Evolutionary conservation across 192 early-diverging fungal species (phyloP), one percentile per base, ranked within the genome.

Genomic region (Mycoemilia scoparia): DNA sequence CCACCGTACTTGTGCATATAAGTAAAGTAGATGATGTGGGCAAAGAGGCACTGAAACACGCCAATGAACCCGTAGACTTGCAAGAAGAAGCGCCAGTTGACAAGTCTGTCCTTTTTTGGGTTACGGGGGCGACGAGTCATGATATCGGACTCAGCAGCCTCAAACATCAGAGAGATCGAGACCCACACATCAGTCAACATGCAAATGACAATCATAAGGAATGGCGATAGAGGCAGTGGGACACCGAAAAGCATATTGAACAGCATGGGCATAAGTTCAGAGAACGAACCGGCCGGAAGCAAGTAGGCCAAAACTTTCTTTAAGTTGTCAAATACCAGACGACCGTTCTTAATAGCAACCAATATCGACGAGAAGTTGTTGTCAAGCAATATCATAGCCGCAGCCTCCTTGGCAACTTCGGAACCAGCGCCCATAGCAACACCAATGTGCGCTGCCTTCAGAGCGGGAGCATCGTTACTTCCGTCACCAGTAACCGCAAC

Each of bases 401-500:
- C 65, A 28, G 70, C 70, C 36, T 68, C 70, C 32, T 59, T 72
- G n/a, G 70, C 67, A 3, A 81, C 74, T 42, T 87, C 81, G 3
- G 70, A 73, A 16, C 81, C 79, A 31, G 57, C 41, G 2, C 71
- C 82, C 57, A 88, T 74, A 25, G 84, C 77, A 30, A 88, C 59
- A 24, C 84, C 84, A 29, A 88, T 64, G 48, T 82, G 60, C 12
- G 84, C 79, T 24, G 69, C 67, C 53, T 79, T 83, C 11, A 88
- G 57, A 14, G 84, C 78, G 21, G 84, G 78, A 24, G 82, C 76
- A 51, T 87, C 84, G 43, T 87, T 87, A 1, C 79, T 76, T 38
- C 84, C 84, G 46, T 87, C 84, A 36, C 84, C 84, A 13, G 79
- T 84, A 21, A 84, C 77, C 3, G 68, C 82, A 5, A 87, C 76